A percentile compares a stretch with the other conserved stretches of the same genome.
Evolutionary conservation across 495 filamentous ascomycete species (phyloP).

Genomic region (Aspergillus kassunensis): DNA sequence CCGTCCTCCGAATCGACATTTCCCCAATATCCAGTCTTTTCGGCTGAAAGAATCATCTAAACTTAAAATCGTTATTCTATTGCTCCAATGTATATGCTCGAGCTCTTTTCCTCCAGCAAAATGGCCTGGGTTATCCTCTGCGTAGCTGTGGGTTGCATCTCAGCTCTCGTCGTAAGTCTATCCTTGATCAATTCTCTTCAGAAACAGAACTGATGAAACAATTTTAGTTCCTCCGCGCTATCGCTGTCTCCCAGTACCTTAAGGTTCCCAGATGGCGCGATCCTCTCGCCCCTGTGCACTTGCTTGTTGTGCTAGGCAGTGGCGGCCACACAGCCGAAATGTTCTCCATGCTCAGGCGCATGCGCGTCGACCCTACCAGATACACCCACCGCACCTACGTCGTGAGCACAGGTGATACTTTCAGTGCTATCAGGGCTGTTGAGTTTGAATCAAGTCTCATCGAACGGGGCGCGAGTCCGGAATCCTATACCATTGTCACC

Average conservation of each 20-base stretch:
- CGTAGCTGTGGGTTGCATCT: not conserved
- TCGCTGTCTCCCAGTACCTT: constrained; percentile 33
- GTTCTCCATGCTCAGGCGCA: constrained; percentile 66
- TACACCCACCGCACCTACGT: constrained; percentile 77
- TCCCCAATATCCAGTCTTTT: not conserved
- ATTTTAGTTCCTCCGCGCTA: constrained; percentile 25
- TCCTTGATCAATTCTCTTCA: not conserved
- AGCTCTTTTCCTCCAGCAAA: not conserved
- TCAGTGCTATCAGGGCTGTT: constrained; percentile 63
- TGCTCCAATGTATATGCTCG: not conserved
- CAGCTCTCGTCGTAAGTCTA: constrained; percentile 19
- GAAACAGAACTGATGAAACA: not conserved
- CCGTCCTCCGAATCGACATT: not conserved
- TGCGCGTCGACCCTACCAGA: constrained; percentile 38
- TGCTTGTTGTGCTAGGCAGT: constrained; percentile 81
- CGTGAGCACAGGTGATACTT: constrained; percentile 68
- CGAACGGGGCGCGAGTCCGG: constrained; percentile 15
- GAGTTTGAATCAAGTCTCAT: constrained; percentile 53
- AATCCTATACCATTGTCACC: constrained; percentile 51
- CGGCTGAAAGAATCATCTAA: not conserved
- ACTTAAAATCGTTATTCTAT: not conserved
- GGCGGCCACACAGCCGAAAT: constrained; percentile 96
- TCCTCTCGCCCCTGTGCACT: constrained; percentile 49
- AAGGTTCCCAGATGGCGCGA: constrained; percentile 29
- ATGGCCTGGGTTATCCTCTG: not conserved